Evolutionary conservation across 345 rosid genomes (phyloP), one percentile per base, ranked within the genome.

Genomic region (Cardamine resedifolia): DNA sequence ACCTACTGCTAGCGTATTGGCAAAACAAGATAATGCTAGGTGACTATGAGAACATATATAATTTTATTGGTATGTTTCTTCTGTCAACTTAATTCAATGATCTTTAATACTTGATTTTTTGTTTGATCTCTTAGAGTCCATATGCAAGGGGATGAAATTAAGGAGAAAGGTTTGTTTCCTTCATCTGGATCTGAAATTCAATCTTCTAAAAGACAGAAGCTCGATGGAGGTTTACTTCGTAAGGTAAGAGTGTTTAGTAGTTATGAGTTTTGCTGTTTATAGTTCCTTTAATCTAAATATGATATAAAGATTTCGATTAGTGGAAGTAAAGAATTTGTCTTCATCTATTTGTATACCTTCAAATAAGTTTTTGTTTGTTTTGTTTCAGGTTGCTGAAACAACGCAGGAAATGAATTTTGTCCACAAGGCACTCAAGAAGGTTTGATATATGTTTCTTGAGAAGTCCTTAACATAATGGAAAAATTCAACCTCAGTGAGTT

Each of bases 191-290:
- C 79, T 62, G 99, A 90, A 84, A 70, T 53, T 75, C 99, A 96
- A 66, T 92, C 99, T 81, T 66, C 94, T 67, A 96, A 96, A 86
- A 87, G 97, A 79, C 98, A 87, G 87, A 96, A 96, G 73, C 83
- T 96, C 23, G 98, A 92, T 66, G 91, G 96, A 58, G 98, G 98
- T 77, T 82, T 81, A 71, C 82, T 83, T 43, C 80, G 64, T 39
- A 96, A 88, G 97, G 99, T 92, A 76, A 75, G 34, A 10, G 62
- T 64, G 23, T 61, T 10, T 60, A 18, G 53, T 57, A 51, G 41
- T 11, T 61, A 10, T 7, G 19, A 58, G 14, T 66, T 27, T 39
- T 18, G 2, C 15, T 38, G 31, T 47, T 21, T 33, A 16, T 36
- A 59, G 44, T 51, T 58, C 50, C 27, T 62, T 41, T 10, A 16